These are phyloP conservation scores for Rhizopogon vinicolor DNA, from an alignment of 768 basidiomycete genomes.

Conservation along the genomic window DNA sequence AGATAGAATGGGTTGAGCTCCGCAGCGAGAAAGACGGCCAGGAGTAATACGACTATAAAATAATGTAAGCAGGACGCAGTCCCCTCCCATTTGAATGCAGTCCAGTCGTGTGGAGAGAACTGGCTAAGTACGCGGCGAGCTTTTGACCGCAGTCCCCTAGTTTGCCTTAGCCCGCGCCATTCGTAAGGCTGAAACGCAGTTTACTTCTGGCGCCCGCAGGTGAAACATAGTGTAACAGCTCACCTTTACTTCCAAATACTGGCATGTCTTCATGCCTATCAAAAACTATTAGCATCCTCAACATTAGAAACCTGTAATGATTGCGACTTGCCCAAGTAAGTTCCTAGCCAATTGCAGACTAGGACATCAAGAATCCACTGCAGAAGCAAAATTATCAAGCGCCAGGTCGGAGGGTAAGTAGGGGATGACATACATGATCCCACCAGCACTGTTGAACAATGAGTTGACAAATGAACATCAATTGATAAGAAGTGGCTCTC, in stretches of 20 bases:
- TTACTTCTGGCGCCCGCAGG: neutral
- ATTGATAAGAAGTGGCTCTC: constrained; percentile 10
- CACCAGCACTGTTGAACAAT: constrained; percentile 69
- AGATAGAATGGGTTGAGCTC: constrained; percentile 88
- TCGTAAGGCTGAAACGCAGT: constrained; percentile 58
- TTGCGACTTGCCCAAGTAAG: constrained; percentile 59
- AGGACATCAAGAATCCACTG: constrained; percentile 88
- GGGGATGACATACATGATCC: constrained; percentile 66
- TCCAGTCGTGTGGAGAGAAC: constrained; percentile 86
- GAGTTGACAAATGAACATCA: constrained; percentile 7
- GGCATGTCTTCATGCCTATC: constrained; percentile 81
- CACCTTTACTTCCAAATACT: constrained; percentile 86
- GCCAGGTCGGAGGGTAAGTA: constrained; percentile 5
- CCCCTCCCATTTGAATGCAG: constrained; percentile 82
- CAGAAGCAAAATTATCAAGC: constrained; percentile 10
- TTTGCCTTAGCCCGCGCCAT: constrained; percentile 81
- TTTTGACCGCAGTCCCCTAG: constrained; percentile 72
- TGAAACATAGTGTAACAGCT: constrained; percentile 9
- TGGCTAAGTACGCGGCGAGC: constrained; percentile 77
- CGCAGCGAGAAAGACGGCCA: constrained; percentile 77
- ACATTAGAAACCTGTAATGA: constrained; percentile 5
- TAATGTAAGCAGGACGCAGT: constrained; percentile 76
- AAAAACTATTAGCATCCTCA: constrained; percentile 11
- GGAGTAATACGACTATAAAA: constrained; percentile 65
- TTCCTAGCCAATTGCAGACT: constrained; percentile 85